Percentiles rank a stretch among this genome's conserved stretches.
These are phyloP conservation scores for Cercospora zeae-maydis DNA, from an alignment of 2,329 filamentous ascomycete species.

Conservation along the genomic window DNA sequence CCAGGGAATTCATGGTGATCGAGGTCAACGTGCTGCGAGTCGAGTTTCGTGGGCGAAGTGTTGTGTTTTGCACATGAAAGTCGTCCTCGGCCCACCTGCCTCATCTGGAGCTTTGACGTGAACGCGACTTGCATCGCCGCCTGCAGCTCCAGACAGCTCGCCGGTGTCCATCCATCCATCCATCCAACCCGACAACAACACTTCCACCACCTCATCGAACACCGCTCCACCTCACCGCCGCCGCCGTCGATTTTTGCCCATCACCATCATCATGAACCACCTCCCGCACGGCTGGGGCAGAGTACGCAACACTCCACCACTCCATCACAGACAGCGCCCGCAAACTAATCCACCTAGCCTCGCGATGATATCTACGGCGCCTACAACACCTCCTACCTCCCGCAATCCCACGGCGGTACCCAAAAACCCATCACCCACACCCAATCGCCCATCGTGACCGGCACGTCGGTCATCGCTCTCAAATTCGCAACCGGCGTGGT, in stretches of 20 bases:
- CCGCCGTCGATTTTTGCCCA: background rate
- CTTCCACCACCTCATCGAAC: background rate
- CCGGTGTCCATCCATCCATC: constrained; percentile 9
- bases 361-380: constrained; percentile 95
- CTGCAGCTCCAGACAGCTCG: constrained; percentile 12
- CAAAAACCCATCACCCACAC: constrained; percentile 73
- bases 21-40: background rate
- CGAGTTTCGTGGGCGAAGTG: background rate
- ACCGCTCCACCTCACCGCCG: background rate
- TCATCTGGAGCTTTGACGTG: constrained; percentile 2
- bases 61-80: constrained; percentile 7
- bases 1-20: constrained; percentile 36
- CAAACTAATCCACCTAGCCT: constrained; percentile 60
- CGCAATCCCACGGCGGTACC: constrained; percentile 50
- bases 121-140: constrained; percentile 9
- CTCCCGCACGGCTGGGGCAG: constrained; percentile 64
- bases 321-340: constrained; percentile 28
- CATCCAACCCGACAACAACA: background rate
- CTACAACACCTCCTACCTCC: constrained; percentile 85
- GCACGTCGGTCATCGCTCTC: constrained; percentile 89
- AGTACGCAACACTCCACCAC: constrained; percentile 45
- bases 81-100: background rate
- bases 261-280: constrained; percentile 56
- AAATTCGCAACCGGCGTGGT: constrained; percentile 97
- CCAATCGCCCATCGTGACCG: constrained; percentile 88